Percentiles rank a stretch among this genome's conserved stretches.
Evolutionary conservation across 345 rosid species (phyloP).

Genomic region (Populus ilicifolia): DNA sequence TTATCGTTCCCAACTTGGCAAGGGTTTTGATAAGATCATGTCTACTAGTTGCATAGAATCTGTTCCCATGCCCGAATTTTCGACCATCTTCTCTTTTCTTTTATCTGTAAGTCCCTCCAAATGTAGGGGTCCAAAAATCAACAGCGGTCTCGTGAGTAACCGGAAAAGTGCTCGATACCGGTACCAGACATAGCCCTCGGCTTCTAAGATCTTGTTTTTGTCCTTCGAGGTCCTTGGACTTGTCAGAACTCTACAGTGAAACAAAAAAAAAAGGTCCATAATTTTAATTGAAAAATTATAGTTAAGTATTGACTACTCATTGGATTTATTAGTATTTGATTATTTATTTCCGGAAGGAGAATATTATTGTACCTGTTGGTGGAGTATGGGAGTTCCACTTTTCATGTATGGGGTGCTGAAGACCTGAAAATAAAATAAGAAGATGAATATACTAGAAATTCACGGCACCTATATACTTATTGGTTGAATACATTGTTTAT

Average conservation of each 20-base stretch:
- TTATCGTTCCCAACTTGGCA: conserved; percentile 33
- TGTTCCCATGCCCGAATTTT: conserved; percentile 17
- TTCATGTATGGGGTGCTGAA: conserved; percentile 91
- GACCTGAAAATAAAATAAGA: conserved; percentile 40
- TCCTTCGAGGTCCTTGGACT: conserved; percentile 55
- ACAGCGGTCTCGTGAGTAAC: conserved; percentile 76
- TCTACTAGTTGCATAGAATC: conserved; percentile 28
- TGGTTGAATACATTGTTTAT: neutral
- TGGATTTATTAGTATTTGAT: neutral
- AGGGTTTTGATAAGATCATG: conserved; percentile 36
- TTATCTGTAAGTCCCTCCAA: conserved; percentile 92
- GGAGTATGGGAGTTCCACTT: conserved; percentile 77
- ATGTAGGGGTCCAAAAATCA: conserved; percentile 94
- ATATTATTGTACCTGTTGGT: conserved; percentile 50
- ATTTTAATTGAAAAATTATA: neutral
- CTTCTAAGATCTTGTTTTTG: conserved; percentile 83
- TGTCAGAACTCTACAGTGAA: conserved; percentile 45
- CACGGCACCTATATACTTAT: neutral
- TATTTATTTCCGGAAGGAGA: neutral
- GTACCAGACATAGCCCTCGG: conserved; percentile 86
- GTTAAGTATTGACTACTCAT: neutral
- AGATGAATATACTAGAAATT: neutral
- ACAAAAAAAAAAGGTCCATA: neutral
- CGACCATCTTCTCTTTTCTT: conserved; percentile 3
- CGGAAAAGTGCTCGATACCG: conserved; percentile 85